A percentile compares a stretch with the other conserved stretches of the same genome.
Evolutionary conservation across 73 alveolate species (phyloP).

Genomic region (Uronychia setigera): DNA sequence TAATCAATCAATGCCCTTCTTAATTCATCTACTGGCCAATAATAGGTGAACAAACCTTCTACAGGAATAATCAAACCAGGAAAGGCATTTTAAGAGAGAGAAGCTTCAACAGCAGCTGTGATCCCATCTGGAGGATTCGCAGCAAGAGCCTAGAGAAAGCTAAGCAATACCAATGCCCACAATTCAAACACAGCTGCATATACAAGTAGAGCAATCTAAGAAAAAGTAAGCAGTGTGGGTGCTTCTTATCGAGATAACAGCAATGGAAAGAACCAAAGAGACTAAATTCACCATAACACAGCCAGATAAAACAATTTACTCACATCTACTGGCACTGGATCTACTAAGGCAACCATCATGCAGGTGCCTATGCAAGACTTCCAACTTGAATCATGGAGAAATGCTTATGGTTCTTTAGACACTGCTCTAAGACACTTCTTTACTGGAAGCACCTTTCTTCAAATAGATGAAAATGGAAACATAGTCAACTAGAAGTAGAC

Average conservation of each 20-base stretch:
- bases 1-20: too few species aligned
- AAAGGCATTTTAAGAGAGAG: not conserved
- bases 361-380: constrained; percentile 48
- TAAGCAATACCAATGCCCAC: not conserved
- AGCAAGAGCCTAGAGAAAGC: too few species aligned
- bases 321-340: not conserved
- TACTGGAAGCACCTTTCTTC: constrained; percentile 33
- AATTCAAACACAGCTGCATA: not conserved
- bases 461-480: not conserved
- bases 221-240: not conserved
- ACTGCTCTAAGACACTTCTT: constrained; percentile 42
- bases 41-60: too few species aligned
- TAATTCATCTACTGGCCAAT: too few species aligned
- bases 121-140: not conserved
- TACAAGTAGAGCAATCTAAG: too few species aligned
- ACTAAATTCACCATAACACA: too few species aligned
- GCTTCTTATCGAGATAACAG: not conserved
- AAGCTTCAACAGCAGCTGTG: not conserved
- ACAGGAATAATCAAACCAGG: too few species aligned
- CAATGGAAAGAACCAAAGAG: not conserved
- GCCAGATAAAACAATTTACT: not conserved
- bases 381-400: constrained; percentile 51
- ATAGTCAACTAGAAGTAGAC: too few species aligned
- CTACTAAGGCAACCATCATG: constrained; percentile 8
- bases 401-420: constrained; percentile 30